Conservation (phyloP, 2,329 filamentous ascomycete species). For the Myriosclerotinia curreyana region DNA sequence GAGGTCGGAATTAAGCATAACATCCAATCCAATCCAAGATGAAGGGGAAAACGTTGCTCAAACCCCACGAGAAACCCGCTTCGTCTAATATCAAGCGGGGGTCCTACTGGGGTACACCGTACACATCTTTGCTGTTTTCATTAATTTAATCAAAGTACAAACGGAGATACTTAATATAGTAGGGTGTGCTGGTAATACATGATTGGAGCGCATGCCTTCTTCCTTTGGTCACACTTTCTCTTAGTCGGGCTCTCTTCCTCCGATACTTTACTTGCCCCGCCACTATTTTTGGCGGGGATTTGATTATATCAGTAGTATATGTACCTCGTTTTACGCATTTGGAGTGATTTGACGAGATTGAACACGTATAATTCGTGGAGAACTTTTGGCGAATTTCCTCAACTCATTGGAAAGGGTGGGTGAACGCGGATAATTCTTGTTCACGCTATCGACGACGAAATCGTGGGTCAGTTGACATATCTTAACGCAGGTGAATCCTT, state of each 20-base stretch:
- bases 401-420: constrained; percentile 14
- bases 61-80: constrained; percentile 12
- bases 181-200: not conserved
- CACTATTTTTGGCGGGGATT: constrained; percentile 17
- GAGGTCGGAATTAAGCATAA: constrained; percentile 8
- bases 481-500: constrained; percentile 7
- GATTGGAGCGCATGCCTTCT: constrained; percentile 24
- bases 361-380: constrained; percentile 22
- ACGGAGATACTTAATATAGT: not conserved
- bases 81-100: not conserved
- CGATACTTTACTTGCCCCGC: constrained; percentile 19
- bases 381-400: not conserved
- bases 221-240: constrained; percentile 7
- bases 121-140: too few species aligned
- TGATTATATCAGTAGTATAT: not conserved
- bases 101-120: too few species aligned
- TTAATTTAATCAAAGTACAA: not conserved
- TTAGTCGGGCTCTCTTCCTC: constrained; percentile 23
- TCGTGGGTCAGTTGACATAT: constrained; percentile 19
- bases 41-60: not conserved
- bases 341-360: not conserved
- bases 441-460: constrained; percentile 7
- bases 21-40: constrained; percentile 1
- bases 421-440: constrained; percentile 16
- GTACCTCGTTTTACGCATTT: constrained; percentile 1